Evolutionary conservation across 2,329 filamentous ascomycete genomes (phyloP).

Genomic region (Lecanicillium sp.): DNA sequence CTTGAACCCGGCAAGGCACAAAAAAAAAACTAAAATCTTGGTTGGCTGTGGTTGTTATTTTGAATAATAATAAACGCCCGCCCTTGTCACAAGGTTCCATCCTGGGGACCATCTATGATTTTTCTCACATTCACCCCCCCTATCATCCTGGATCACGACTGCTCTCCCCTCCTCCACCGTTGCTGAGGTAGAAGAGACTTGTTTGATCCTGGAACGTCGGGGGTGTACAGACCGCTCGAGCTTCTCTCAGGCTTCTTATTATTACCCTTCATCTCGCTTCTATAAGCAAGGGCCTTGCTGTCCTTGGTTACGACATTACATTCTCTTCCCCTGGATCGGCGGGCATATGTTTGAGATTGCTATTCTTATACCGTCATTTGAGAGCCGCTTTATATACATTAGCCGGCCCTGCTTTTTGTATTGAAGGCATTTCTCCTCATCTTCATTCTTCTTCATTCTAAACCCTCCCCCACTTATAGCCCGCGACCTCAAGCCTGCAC

Average conservation of each 20-base stretch:
- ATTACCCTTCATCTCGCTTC: conserved; percentile 10
- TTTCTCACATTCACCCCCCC: neutral
- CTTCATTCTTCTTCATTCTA: neutral
- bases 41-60: conserved; percentile 1
- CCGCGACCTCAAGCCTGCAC: neutral
- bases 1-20: conserved; percentile 5
- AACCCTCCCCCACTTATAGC: neutral
- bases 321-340: conserved; percentile 1
- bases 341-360: neutral
- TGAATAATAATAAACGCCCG: conserved; percentile 7
- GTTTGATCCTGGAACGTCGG: conserved; percentile 10
- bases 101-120: neutral
- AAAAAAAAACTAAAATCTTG: conserved; percentile 1
- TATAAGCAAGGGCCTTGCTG: neutral
- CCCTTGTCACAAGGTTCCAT: neutral
- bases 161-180: neutral
- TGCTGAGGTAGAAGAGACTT: conserved; percentile 6
- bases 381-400: conserved; percentile 1
- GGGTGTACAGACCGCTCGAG: conserved; percentile 10
- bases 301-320: neutral
- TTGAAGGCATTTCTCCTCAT: neutral
- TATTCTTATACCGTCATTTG: neutral
- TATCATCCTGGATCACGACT: neutral
- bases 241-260: neutral
- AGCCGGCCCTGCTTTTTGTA: neutral